A percentile compares a stretch with the other conserved stretches of the same genome.
phyloP scores from a whole-genome alignment of 2,329 filamentous ascomycete species.

The Stagonosporopsis chrysanthemi region DNA sequence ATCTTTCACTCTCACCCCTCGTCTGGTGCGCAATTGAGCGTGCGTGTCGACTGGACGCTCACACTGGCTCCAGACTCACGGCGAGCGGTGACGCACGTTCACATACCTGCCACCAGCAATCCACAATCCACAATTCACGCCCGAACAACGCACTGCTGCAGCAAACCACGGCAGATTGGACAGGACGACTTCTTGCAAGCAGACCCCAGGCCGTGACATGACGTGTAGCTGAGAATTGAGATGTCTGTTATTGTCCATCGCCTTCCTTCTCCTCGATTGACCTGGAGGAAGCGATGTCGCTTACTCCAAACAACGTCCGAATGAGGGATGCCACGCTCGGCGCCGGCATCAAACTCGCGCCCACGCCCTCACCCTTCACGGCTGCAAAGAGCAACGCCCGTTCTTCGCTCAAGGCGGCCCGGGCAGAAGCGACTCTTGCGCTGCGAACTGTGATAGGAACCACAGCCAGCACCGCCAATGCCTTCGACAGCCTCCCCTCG shows the following conservation, averaged over 20 bases:
- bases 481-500: slow-evolving; percentile 80
- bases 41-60: neutral
- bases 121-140: slow-evolving; percentile 27
- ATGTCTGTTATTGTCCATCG: slow-evolving; percentile 34
- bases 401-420: slow-evolving; percentile 65
- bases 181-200: slow-evolving; percentile 5
- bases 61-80: too few relatives aligned
- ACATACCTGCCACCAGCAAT: slow-evolving; percentile 22
- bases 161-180: neutral
- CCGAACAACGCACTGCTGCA: neutral
- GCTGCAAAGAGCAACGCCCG: slow-evolving; percentile 68
- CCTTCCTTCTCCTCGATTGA: slow-evolving; percentile 35
- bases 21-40: slow-evolving; percentile 1
- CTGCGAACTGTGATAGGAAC: slow-evolving; percentile 89
- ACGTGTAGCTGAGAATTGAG: slow-evolving; percentile 36
- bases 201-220: slow-evolving; percentile 31
- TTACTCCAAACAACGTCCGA: slow-evolving; percentile 51
- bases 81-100: slow-evolving; percentile 3
- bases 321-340: slow-evolving; percentile 52
- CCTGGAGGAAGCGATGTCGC: slow-evolving; percentile 47
- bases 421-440: slow-evolving; percentile 63
- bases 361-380: slow-evolving; percentile 69
- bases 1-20: slow-evolving; percentile 15
- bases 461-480: slow-evolving; percentile 82
- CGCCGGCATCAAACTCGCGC: slow-evolving; percentile 61